phyloP scores from a whole-genome alignment of 2,329 filamentous ascomycete species.

The Pseudogymnoascus destructans region DNA sequence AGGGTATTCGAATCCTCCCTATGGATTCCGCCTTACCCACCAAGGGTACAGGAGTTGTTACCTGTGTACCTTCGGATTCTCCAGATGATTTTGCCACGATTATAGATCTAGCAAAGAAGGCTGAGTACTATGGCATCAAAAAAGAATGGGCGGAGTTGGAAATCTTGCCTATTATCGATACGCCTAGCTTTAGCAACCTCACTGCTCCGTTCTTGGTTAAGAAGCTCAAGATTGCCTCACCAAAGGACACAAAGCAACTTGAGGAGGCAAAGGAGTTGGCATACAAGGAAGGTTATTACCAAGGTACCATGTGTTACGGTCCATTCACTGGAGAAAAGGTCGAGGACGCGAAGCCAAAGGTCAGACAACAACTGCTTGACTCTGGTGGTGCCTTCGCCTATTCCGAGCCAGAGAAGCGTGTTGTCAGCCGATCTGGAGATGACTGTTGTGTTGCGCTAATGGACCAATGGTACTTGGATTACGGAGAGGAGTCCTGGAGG shows the following conservation, averaged over 20 bases:
- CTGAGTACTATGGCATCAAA: conserved; percentile 90
- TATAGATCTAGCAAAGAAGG: conserved; percentile 81
- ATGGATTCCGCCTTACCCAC: conserved; percentile 89
- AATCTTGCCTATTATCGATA: conserved; percentile 79
- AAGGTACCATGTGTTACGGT: conserved; percentile 77
- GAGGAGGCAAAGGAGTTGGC: conserved; percentile 90
- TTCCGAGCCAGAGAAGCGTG: conserved; percentile 81
- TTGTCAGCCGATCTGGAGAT: conserved; percentile 79
- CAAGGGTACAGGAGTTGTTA: conserved; percentile 95
- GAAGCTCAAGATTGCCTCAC: conserved; percentile 90
- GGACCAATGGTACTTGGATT: conserved; percentile 97
- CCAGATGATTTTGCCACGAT: conserved; percentile 91
- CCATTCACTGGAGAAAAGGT: conserved; percentile 82
- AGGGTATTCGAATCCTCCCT: conserved; percentile 76
- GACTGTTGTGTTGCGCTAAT: conserved; percentile 87
- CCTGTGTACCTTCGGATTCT: conserved; percentile 88
- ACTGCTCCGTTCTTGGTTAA: conserved; percentile 75
- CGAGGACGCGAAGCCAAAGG: conserved; percentile 73
- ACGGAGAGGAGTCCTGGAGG: conserved; percentile 83
- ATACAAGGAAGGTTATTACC: conserved; percentile 96
- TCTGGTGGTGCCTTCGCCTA: conserved; percentile 76
- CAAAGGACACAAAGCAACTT: conserved; percentile 84
- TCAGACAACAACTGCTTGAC: conserved; percentile 64
- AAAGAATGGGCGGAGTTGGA: conserved; percentile 93
- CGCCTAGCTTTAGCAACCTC: conserved; percentile 74